These are phyloP conservation scores for Karstenula rhodostoma DNA, from an alignment of 2,329 filamentous ascomycete species.

Conservation along the genomic window DNA sequence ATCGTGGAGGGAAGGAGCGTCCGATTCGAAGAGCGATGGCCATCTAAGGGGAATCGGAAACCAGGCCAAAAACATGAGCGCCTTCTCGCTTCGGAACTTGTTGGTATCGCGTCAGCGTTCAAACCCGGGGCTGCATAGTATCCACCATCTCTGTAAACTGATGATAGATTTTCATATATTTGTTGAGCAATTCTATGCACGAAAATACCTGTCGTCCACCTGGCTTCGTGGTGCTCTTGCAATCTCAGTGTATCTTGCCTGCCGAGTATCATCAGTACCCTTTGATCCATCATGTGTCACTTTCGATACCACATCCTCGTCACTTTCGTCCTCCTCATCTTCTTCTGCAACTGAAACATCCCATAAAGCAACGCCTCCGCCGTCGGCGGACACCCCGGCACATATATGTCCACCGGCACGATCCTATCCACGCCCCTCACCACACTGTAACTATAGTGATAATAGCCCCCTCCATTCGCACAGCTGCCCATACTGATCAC, in stretches of 20 bases:
- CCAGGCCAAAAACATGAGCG: slow-evolving; percentile 6
- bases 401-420: slow-evolving; percentile 80
- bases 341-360: slow-evolving; percentile 78
- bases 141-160: too few relatives aligned
- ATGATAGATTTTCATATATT: too few relatives aligned
- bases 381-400: slow-evolving; percentile 73
- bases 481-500: slow-evolving; percentile 83
- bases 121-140: slow-evolving; percentile 26
- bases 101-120: slow-evolving; percentile 25
- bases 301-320: slow-evolving; percentile 64
- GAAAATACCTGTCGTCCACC: too few relatives aligned
- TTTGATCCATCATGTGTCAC: too few relatives aligned
- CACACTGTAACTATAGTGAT: slow-evolving; percentile 82
- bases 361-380: slow-evolving; percentile 63
- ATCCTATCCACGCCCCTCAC: slow-evolving; percentile 78
- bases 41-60: slow-evolving; percentile 5
- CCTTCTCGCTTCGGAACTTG: slow-evolving; percentile 11
- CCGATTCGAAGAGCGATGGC: slow-evolving; percentile 22
- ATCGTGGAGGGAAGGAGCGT: slow-evolving; percentile 26
- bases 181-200: too few relatives aligned
- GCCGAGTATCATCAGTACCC: too few relatives aligned
- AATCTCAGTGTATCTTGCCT: too few relatives aligned
- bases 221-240: too few relatives aligned
- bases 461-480: slow-evolving; percentile 83
- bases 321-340: slow-evolving; percentile 67